A percentile compares a stretch with the other conserved stretches of the same genome.
Conservation (phyloP, 2,329 filamentous ascomycete species). For the Periconia digitata region DNA sequence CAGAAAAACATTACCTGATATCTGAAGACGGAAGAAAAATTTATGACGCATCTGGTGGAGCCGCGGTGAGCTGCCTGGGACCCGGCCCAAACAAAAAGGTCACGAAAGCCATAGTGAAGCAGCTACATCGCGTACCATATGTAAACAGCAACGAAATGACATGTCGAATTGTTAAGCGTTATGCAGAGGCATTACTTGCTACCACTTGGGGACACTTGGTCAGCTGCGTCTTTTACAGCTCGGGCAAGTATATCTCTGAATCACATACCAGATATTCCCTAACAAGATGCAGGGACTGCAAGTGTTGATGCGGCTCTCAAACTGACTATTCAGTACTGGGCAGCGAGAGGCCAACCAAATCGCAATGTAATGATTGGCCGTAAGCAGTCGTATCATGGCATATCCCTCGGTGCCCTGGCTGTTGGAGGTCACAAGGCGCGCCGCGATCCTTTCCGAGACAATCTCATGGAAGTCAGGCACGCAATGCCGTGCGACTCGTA, state of each 20-base stretch:
- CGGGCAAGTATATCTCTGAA: constrained; percentile 45
- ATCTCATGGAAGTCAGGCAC: constrained; percentile 53
- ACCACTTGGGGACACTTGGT: constrained; percentile 57
- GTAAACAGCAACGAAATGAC: neutral
- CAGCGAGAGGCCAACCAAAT: constrained; percentile 52
- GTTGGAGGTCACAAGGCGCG: constrained; percentile 64
- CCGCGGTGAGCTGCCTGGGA: constrained; percentile 72
- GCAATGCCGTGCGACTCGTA: constrained; percentile 71
- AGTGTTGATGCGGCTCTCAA: constrained; percentile 71
- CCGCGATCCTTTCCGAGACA: constrained; percentile 61
- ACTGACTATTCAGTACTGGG: constrained; percentile 66
- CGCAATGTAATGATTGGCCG: constrained; percentile 66
- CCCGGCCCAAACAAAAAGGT: constrained; percentile 66
- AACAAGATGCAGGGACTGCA: constrained; percentile 52
- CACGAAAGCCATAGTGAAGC: neutral
- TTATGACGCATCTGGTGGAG: constrained; percentile 73
- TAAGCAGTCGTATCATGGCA: constrained; percentile 69
- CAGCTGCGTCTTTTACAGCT: constrained; percentile 59
- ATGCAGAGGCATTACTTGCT: constrained; percentile 53
- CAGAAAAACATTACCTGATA: neutral
- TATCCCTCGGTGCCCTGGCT: constrained; percentile 67
- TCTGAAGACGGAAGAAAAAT: constrained; percentile 55
- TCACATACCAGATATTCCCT: neutral
- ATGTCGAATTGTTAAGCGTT: constrained; percentile 4
- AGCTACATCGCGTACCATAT: neutral